phyloP scores from a whole-genome alignment of 768 basidiomycete genomes.

The Pisolithus marmoratus region DNA sequence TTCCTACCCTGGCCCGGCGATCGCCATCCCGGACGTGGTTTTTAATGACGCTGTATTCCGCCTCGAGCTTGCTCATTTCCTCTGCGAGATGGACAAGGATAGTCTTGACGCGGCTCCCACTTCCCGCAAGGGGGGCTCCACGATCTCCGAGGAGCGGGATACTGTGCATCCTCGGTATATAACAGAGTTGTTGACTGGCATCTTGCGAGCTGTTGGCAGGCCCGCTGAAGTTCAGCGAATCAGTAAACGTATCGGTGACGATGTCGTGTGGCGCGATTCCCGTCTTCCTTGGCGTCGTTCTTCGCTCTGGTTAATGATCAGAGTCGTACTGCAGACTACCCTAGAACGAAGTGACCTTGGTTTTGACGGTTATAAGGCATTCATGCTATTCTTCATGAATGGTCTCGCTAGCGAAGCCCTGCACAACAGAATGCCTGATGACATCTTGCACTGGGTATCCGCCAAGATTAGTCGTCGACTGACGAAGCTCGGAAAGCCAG shows the following conservation, averaged over 20 bases:
- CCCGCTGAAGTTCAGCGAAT: not conserved
- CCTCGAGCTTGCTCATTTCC: too few relatives aligned
- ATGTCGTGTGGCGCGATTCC: not conserved
- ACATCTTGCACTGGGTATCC: constrained; percentile 21
- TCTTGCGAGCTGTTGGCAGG: too few relatives aligned
- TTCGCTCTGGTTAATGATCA: constrained; percentile 24
- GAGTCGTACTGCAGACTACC: too few relatives aligned
- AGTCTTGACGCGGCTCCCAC: constrained; percentile 25
- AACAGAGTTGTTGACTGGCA: constrained; percentile 29
- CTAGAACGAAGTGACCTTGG: constrained; percentile 4
- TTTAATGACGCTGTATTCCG: constrained; percentile 28
- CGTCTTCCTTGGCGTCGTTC: constrained; percentile 25
- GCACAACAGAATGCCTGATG: constrained; percentile 5
- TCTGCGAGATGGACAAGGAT: constrained; percentile 30
- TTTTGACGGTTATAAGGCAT: constrained; percentile 34
- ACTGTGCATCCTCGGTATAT: constrained; percentile 38
- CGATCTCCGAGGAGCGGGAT: constrained; percentile 12
- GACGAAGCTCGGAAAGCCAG: constrained; percentile 3
- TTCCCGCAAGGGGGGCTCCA: constrained; percentile 30
- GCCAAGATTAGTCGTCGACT: constrained; percentile 12
- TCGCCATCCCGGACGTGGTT: constrained; percentile 27
- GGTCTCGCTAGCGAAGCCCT: constrained; percentile 18
- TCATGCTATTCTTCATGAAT: constrained; percentile 36
- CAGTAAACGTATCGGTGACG: not conserved
- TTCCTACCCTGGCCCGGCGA: constrained; percentile 41